A percentile compares a stretch with the other conserved stretches of the same genome.
Conservation (phyloP, 2,329 filamentous ascomycete species). For the Pseudopyrenochaeta lycopersici region DNA sequence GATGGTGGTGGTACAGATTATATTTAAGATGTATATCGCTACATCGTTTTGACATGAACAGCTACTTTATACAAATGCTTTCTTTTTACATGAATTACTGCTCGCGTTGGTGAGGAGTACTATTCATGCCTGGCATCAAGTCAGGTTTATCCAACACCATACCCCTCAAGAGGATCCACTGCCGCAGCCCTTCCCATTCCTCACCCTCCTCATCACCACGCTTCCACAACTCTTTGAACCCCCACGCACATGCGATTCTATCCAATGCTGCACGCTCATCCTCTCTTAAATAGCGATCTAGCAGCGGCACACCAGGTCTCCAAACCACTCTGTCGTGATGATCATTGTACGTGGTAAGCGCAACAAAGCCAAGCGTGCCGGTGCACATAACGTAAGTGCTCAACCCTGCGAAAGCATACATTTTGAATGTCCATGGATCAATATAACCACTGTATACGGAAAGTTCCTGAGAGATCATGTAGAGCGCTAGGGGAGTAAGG, state of each 20-base stretch:
- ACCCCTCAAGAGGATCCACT: conserved; percentile 81
- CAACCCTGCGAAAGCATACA: conserved; percentile 80
- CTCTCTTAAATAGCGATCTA: conserved; percentile 85
- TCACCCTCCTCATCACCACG: conserved; percentile 89
- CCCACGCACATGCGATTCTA: conserved; percentile 86
- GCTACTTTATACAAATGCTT: neutral
- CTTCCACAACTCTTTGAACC: conserved; percentile 81
- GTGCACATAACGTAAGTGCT: conserved; percentile 85
- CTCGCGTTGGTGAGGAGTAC: conserved; percentile 1
- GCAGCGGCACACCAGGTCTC: conserved; percentile 81
- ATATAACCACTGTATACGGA: conserved; percentile 76
- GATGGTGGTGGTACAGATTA: too few relatives aligned
- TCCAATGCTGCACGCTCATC: conserved; percentile 90
- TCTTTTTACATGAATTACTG: conserved; percentile 3
- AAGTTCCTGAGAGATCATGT: conserved; percentile 74
- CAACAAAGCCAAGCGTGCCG: conserved; percentile 81
- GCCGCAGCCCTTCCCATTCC: conserved; percentile 86
- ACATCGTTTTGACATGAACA: neutral
- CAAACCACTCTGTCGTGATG: conserved; percentile 95
- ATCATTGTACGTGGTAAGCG: conserved; percentile 87
- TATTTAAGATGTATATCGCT: neutral
- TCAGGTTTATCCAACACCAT: conserved; percentile 92
- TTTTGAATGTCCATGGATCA: conserved; percentile 77
- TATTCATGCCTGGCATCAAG: conserved; percentile 90
- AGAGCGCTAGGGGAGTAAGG: conserved; percentile 72